Conservation (phyloP, 2,329 filamentous ascomycete species). For the Knufia fluminis region DNA sequence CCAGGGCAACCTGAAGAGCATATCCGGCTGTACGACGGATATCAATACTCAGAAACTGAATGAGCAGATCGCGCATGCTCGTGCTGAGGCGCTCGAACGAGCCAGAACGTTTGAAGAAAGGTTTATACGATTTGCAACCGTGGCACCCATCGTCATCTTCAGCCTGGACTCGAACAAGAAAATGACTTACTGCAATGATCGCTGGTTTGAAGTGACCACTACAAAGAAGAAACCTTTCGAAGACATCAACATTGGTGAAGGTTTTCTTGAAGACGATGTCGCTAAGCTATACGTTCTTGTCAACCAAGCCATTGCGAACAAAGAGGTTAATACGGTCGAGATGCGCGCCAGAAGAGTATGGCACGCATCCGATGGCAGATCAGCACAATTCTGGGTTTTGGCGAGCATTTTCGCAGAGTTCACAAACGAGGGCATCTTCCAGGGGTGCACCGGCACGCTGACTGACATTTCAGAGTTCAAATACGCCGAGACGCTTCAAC, state of each 20-base stretch:
- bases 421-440: not conserved
- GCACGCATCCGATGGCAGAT: not conserved
- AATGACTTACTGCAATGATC: slow-evolving; percentile 2
- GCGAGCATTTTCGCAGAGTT: slow-evolving; percentile 4
- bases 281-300: not conserved
- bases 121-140: not conserved
- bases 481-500: slow-evolving; percentile 70
- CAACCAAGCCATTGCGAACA: not conserved
- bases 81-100: not conserved
- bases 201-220: slow-evolving; percentile 1
- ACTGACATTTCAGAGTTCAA: slow-evolving; percentile 73
- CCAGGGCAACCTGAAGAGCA: not conserved
- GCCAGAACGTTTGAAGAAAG: not conserved
- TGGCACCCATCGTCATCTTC: slow-evolving; percentile 1
- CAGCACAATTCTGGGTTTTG: not conserved
- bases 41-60: slow-evolving; percentile 3
- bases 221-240: not conserved
- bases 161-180: not conserved
- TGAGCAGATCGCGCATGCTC: not conserved
- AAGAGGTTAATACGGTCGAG: slow-evolving; percentile 16
- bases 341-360: not conserved
- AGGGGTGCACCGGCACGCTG: not conserved
- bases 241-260: not conserved
- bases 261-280: not conserved
- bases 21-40: slow-evolving; percentile 1